Conservation (phyloP, 2,329 filamentous ascomycete species). For the Stagonosporopsis cucurbitacearum region DNA sequence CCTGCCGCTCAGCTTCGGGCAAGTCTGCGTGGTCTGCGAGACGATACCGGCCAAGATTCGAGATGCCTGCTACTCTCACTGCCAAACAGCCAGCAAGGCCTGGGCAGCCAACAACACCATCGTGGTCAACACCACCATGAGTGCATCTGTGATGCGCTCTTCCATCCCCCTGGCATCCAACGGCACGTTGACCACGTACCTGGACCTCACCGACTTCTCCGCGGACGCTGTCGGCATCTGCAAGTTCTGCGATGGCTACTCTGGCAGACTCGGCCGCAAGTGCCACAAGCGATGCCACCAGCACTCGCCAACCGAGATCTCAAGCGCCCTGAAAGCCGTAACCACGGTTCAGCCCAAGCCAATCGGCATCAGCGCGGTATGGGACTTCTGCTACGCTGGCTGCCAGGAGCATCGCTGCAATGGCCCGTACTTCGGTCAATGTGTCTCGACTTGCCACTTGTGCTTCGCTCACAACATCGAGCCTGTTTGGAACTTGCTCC, state of each 20-base stretch:
- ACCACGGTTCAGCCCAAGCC: neutral
- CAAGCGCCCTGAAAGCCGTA: neutral
- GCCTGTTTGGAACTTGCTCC: neutral
- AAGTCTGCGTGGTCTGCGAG: neutral
- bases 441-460: neutral
- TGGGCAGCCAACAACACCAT: neutral
- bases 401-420: neutral
- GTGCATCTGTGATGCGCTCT: neutral
- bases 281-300: neutral
- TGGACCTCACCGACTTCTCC: neutral
- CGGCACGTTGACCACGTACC: neutral
- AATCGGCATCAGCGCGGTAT: neutral
- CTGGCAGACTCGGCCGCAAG: neutral
- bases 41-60: neutral
- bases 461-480: neutral
- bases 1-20: neutral
- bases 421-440: neutral
- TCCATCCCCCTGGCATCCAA: neutral
- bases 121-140: neutral
- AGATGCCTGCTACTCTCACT: neutral
- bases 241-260: neutral
- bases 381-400: neutral
- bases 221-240: neutral
- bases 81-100: neutral
- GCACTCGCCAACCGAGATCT: neutral